Percentiles rank a stretch among this genome's conserved stretches.
Conservation (phyloP, 108 stramenopile genomes). For the Fragilaria crotonensis region DNA sequence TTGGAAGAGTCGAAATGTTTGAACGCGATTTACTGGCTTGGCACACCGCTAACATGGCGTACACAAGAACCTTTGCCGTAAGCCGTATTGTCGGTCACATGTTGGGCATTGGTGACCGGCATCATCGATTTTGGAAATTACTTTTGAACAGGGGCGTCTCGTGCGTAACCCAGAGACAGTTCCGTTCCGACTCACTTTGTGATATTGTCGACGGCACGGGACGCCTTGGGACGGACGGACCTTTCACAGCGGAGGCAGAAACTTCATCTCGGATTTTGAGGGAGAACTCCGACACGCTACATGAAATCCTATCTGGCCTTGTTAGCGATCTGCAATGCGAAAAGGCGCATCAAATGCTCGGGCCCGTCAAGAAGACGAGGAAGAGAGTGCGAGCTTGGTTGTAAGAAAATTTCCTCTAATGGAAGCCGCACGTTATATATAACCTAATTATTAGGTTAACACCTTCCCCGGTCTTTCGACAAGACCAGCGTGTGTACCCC, state of each 20-base stretch:
- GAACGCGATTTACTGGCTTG: slow-evolving; percentile 75
- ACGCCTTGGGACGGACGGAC: slow-evolving; percentile 82
- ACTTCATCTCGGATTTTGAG: slow-evolving; percentile 77
- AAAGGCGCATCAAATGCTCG: slow-evolving; percentile 67
- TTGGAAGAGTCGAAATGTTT: slow-evolving; percentile 92
- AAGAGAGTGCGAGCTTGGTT: slow-evolving; percentile 5
- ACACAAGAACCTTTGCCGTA: slow-evolving; percentile 90
- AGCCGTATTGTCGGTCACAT: slow-evolving; percentile 95
- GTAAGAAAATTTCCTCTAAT: too few relatives aligned
- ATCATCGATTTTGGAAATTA: slow-evolving; percentile 98
- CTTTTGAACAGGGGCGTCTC: slow-evolving; percentile 97
- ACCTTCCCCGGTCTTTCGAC: too few relatives aligned
- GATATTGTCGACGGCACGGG: slow-evolving; percentile 99
- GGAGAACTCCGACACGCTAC: slow-evolving; percentile 63
- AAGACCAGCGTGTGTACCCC: too few relatives aligned
- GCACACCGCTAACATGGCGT: slow-evolving; percentile 78
- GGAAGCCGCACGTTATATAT: too few relatives aligned
- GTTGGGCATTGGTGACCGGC: slow-evolving; percentile 98
- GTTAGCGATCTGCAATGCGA: slow-evolving; percentile 92
- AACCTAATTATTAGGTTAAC: too few relatives aligned
- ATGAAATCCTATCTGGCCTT: slow-evolving; percentile 92
- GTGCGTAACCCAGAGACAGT: slow-evolving; percentile 88
- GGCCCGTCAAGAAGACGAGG: slow-evolving; percentile 32
- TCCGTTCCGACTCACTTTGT: slow-evolving; percentile 95
- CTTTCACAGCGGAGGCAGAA: slow-evolving; percentile 72